These are phyloP conservation scores for Hemisphaericaspora lyxosophila DNA, from an alignment of 1,139 yeast genomes.

Conservation along the genomic window DNA sequence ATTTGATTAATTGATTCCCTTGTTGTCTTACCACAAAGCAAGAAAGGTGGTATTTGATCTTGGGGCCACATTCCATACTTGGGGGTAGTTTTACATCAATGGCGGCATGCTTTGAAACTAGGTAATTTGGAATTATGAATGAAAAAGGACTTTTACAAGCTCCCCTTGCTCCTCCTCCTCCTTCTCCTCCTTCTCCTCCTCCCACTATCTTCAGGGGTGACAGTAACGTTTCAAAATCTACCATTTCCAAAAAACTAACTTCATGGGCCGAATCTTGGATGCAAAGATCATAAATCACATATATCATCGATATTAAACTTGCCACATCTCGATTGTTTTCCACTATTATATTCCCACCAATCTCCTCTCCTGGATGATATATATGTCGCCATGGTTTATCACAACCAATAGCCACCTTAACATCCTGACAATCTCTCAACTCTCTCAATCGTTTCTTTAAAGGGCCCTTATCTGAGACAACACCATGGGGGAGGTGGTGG, in stretches of 20 bases:
- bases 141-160: not conserved
- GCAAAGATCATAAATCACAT: slow-evolving; percentile 1
- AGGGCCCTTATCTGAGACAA: not conserved
- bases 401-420: not conserved
- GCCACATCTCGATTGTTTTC: not conserved
- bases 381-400: not conserved
- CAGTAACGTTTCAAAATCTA: slow-evolving; percentile 1
- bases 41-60: not conserved
- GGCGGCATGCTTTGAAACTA: not conserved
- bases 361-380: not conserved
- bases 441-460: not conserved
- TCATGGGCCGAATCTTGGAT: not conserved
- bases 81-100: slow-evolving; percentile 2
- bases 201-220: not conserved
- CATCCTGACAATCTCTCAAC: not conserved
- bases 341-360: not conserved
- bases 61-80: not conserved
- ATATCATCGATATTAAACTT: not conserved
- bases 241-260: slow-evolving; percentile 1
- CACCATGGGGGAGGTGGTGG: not conserved
- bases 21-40: not conserved
- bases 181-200: too few species aligned
- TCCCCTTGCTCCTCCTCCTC: too few species aligned
- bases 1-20: not conserved
- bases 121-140: not conserved